Evolutionary conservation across 2,329 filamentous ascomycete species (phyloP).

Genomic region (Exophiala calicioides): DNA sequence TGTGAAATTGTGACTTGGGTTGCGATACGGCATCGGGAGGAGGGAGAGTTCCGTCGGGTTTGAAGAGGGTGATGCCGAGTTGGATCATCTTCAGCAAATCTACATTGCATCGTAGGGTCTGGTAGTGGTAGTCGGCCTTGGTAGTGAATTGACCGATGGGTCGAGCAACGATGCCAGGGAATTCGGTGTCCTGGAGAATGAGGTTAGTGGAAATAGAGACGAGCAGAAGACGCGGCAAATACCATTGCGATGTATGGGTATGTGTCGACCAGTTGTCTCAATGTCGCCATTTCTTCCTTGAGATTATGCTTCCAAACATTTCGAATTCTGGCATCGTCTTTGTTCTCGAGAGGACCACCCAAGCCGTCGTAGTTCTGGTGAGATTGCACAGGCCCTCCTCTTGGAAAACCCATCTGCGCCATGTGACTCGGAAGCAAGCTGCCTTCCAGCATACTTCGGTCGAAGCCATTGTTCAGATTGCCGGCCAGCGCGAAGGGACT

Average conservation of each 20-base stretch:
- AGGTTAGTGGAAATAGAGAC: constrained; percentile 21
- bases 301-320: constrained; percentile 96
- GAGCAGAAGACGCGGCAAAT: constrained; percentile 32
- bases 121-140: constrained; percentile 98
- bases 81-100: constrained; percentile 98
- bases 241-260: constrained; percentile 99
- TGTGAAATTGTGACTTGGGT: constrained; percentile 54
- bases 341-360: constrained; percentile 32
- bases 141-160: constrained; percentile 93
- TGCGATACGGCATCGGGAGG: constrained; percentile 60
- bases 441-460: constrained; percentile 45
- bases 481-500: constrained; percentile 37
- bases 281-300: constrained; percentile 81
- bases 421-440: constrained; percentile 78
- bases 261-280: constrained; percentile 81
- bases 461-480: constrained; percentile 58
- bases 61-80: constrained; percentile 91
- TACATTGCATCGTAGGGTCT: constrained; percentile 94
- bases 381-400: constrained; percentile 67
- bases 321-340: constrained; percentile 76
- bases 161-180: constrained; percentile 93
- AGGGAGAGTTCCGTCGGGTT: constrained; percentile 82
- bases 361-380: constrained; percentile 47
- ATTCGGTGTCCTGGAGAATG: constrained; percentile 79
- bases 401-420: constrained; percentile 82